Evolutionary conservation across 495 filamentous ascomycete genomes (phyloP).

Genomic region (Aspergillus saccharolyticus): DNA sequence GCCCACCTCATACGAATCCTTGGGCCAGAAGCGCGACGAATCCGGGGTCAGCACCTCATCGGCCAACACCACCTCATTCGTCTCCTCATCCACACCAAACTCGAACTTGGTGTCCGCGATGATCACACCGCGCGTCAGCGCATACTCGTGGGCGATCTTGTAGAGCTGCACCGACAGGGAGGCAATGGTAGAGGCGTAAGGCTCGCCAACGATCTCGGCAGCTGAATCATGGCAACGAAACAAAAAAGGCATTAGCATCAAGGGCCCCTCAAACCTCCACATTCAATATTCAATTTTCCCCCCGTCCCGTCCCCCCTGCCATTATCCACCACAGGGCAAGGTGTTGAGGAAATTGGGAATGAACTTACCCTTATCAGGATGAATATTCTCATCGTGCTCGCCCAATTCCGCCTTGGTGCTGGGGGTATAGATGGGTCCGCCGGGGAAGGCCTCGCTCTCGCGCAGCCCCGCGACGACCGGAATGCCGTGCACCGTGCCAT

Average conservation of each 20-base stretch:
- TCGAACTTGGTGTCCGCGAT: slow-evolving; percentile 90
- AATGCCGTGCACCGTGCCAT: slow-evolving; percentile 78
- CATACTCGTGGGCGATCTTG: slow-evolving; percentile 67
- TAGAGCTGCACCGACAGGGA: slow-evolving; percentile 68
- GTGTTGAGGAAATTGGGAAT: neutral
- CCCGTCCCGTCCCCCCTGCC: too few species aligned
- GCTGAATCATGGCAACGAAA: slow-evolving; percentile 35
- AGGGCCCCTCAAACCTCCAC: neutral
- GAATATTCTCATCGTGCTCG: slow-evolving; percentile 87
- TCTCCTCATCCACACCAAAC: slow-evolving; percentile 69
- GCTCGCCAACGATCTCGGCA: slow-evolving; percentile 62
- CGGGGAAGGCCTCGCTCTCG: slow-evolving; percentile 68
- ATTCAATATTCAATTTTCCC: too few species aligned
- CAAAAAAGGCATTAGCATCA: neutral
- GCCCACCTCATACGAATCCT: slow-evolving; percentile 65
- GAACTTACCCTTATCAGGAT: slow-evolving; percentile 54
- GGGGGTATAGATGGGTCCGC: slow-evolving; percentile 76
- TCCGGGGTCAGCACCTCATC: slow-evolving; percentile 92
- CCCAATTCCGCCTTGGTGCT: slow-evolving; percentile 86
- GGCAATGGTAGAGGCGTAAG: slow-evolving; percentile 71
- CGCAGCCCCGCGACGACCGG: slow-evolving; percentile 58
- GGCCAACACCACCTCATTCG: slow-evolving; percentile 72
- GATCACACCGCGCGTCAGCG: slow-evolving; percentile 74
- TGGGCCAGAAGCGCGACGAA: slow-evolving; percentile 85
- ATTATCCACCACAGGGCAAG: too few species aligned